Evolutionary conservation across 2,329 filamentous ascomycete genomes (phyloP).

Genomic region (Teratosphaeria gauchensis): DNA sequence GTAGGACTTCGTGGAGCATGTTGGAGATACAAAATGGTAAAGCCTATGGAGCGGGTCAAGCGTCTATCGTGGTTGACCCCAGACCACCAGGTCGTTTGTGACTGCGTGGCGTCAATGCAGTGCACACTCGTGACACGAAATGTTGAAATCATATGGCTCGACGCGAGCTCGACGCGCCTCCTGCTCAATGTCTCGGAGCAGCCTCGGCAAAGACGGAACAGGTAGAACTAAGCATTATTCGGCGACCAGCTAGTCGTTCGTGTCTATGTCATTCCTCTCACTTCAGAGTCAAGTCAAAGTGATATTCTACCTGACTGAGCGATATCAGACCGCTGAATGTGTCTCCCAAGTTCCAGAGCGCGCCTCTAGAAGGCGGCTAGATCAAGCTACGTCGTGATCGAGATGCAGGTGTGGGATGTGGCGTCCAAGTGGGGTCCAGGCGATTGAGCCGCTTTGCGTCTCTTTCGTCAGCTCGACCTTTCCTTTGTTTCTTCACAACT

Average conservation of each 20-base stretch:
- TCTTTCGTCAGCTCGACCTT: not conserved
- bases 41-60: not conserved
- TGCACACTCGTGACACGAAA: not conserved
- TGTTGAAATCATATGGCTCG: not conserved
- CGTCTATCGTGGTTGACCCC: not conserved
- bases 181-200: not conserved
- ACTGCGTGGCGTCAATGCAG: not conserved
- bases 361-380: not conserved
- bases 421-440: not conserved
- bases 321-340: no score
- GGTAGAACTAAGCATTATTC: not conserved
- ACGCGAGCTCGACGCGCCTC: not conserved
- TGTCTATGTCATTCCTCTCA: no score
- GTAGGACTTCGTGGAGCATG: constrained; percentile 98
- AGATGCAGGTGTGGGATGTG: not conserved
- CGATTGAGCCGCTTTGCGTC: not conserved
- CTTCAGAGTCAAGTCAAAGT: no score
- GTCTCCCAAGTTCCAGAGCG: not conserved
- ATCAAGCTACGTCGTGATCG: not conserved
- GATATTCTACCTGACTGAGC: no score
- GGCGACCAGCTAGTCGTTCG: no score
- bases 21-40: not conserved
- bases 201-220: not conserved
- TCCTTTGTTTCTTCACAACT: not conserved
- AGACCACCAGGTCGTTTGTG: not conserved